phyloP scores from a whole-genome alignment of 768 basidiomycete species.

The Termitomyces sp. region DNA sequence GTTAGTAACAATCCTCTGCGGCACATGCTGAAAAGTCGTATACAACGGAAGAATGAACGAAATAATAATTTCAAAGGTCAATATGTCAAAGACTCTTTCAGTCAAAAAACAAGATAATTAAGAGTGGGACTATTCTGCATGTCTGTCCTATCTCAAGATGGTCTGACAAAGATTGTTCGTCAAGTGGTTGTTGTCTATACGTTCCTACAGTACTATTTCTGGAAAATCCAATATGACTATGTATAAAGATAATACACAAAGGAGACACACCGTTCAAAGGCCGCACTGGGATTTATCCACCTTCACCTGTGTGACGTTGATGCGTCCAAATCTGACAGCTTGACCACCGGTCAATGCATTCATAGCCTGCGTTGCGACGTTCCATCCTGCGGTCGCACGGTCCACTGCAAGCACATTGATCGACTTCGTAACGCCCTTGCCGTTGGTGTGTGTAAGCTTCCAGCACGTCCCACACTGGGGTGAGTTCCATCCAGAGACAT shows the following conservation, averaged over 20 bases:
- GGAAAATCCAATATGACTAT: neutral
- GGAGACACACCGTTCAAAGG: constrained; percentile 3
- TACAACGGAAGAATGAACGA: neutral
- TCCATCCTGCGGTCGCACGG: constrained; percentile 17
- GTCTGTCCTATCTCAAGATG: neutral
- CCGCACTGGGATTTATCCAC: constrained; percentile 18
- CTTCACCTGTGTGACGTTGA: constrained; percentile 15
- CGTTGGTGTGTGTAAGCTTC: constrained; percentile 36
- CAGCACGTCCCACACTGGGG: constrained; percentile 49
- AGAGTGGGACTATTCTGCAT: neutral
- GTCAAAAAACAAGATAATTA: too few relatives aligned
- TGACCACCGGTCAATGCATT: constrained; percentile 25
- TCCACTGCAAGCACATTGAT: constrained; percentile 45
- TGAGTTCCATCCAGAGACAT: constrained; percentile 39
- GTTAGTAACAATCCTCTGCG: neutral
- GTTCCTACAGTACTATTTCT: neutral
- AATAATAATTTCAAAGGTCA: neutral
- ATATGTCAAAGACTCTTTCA: neutral
- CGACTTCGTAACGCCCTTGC: constrained; percentile 17
- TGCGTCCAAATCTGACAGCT: constrained; percentile 20
- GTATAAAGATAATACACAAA: neutral
- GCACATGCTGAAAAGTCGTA: neutral
- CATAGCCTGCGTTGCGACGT: constrained; percentile 25
- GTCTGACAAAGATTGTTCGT: neutral
- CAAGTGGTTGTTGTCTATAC: neutral